phyloP scores from a whole-genome alignment of 805 yeast species.

The Metschnikowia noctiluminum region DNA sequence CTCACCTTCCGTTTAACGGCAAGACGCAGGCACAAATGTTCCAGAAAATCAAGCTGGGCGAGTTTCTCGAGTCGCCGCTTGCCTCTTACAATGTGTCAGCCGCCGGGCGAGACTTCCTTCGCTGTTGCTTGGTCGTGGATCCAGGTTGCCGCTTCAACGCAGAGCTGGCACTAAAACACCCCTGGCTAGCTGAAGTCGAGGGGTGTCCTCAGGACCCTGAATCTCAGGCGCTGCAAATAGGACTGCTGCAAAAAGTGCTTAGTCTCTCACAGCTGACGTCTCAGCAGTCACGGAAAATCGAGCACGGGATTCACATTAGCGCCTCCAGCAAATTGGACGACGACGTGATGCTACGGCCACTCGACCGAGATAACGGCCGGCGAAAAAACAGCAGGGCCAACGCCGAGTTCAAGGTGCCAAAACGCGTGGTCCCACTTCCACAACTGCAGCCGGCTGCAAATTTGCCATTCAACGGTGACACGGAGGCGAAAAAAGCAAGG shows the following conservation, averaged over 20 bases:
- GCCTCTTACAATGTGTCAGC: slow-evolving; percentile 61
- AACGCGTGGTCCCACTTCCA: slow-evolving; percentile 42
- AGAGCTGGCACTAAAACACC: slow-evolving; percentile 67
- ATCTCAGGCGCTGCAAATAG: slow-evolving; percentile 25
- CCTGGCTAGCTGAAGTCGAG: slow-evolving; percentile 61
- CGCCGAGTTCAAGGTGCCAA: slow-evolving; percentile 42
- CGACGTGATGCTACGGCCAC: slow-evolving; percentile 43
- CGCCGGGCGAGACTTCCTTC: slow-evolving; percentile 71
- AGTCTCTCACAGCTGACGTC: slow-evolving; percentile 71
- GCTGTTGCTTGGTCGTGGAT: slow-evolving; percentile 68
- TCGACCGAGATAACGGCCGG: slow-evolving; percentile 26
- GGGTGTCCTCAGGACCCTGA: not conserved
- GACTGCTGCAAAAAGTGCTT: slow-evolving; percentile 42
- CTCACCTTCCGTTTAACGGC: slow-evolving; percentile 93
- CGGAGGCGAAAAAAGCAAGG: not conserved
- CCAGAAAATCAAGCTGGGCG: slow-evolving; percentile 70
- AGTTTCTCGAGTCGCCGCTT: slow-evolving; percentile 74
- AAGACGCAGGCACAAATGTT: slow-evolving; percentile 83
- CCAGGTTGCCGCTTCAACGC: slow-evolving; percentile 75
- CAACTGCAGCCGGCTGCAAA: slow-evolving; percentile 27
- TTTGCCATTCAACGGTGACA: not conserved
- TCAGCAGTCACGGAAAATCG: slow-evolving; percentile 51
- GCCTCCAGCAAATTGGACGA: slow-evolving; percentile 39
- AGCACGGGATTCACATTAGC: slow-evolving; percentile 34
- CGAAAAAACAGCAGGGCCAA: slow-evolving; percentile 20